Evolutionary conservation across 192 early-diverging fungal genomes (phyloP), one percentile per base, ranked within the genome.

Genomic region (Coemansia sp.): DNA sequence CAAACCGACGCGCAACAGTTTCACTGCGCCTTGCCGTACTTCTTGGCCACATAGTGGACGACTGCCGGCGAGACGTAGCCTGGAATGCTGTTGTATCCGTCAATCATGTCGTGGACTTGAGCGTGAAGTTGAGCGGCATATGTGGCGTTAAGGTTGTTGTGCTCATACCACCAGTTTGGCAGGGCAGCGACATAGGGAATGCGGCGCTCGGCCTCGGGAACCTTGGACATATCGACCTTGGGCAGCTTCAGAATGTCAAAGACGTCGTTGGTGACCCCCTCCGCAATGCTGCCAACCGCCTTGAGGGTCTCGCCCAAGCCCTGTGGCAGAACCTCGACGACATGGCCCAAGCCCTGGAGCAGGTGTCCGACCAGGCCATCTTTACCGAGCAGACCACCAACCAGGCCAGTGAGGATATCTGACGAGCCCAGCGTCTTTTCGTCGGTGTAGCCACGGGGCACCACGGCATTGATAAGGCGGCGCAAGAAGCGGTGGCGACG

Each of bases 61-160:
- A 74, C 75, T 13, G 83, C 71, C 8, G 83, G 83, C 10, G 83
- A 85, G 29, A 85, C 65, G 58, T 85, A 85, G 5, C 79, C 77
- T 4, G 68, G 71, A 41, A 85, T 85, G 20, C 70, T 69, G 72
- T 85, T 85, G 64, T 64, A 80, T 20, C 79, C 79, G 33, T 85
- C 79, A 65, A 85, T 85, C 63, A 80, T 80, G 33, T 74, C 65
- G 69, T 80, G 78, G 1, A 85, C 67, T 68, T 80, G 78, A 15
- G 53, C 47, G 18, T 72, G 83, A 31, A 80, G 83, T 75, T 79
- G 74, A 31, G 57, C 62, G 12, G 79, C 79, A 65, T 78, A 80
- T 5, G 83, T 80, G 46, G 83, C 74, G 61, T 80, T 85, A 40
- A 85, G 77, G 64, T 80, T 80, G 72, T 79, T 85, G 34, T 53